A percentile compares a stretch with the other conserved stretches of the same genome.
Evolutionary conservation across 2,329 filamentous ascomycete genomes (phyloP).

Genomic region (Madurella mycetomatis): DNA sequence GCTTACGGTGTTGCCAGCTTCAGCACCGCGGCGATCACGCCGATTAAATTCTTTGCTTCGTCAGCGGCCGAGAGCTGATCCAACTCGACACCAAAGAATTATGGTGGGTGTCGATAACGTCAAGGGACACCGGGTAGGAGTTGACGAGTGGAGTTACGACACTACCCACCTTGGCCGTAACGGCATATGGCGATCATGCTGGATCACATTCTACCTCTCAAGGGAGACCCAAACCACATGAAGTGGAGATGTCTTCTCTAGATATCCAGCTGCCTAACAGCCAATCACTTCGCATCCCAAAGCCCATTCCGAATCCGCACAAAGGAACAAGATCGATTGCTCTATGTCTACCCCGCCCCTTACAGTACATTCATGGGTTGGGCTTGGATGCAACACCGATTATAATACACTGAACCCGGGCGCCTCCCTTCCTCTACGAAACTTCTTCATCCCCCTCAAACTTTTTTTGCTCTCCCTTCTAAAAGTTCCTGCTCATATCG

Average conservation of each 20-base stretch:
- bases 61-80: too few relatives aligned
- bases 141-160: too few relatives aligned
- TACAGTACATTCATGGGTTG: conserved; percentile 36
- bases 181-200: too few relatives aligned
- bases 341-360: conserved; percentile 32
- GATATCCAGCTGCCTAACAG: not conserved
- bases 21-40: too few relatives aligned
- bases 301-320: conserved; percentile 1
- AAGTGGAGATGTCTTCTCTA: not conserved
- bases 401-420: conserved; percentile 31
- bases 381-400: conserved; percentile 31
- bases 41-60: too few relatives aligned
- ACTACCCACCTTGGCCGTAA: too few relatives aligned
- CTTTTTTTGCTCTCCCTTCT: conserved; percentile 2
- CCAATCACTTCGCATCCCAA: not conserved
- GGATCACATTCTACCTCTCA: not conserved
- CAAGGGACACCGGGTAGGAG: too few relatives aligned
- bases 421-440: conserved; percentile 7
- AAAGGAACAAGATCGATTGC: conserved; percentile 26
- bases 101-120: too few relatives aligned
- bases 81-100: too few relatives aligned
- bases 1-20: too few relatives aligned
- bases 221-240: too few relatives aligned
- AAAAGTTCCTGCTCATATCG: conserved; percentile 37
- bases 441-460: not conserved